These are phyloP conservation scores for Talaromyces albobiverticillius DNA, from an alignment of 2,329 filamentous ascomycete genomes.

Conservation along the genomic window DNA sequence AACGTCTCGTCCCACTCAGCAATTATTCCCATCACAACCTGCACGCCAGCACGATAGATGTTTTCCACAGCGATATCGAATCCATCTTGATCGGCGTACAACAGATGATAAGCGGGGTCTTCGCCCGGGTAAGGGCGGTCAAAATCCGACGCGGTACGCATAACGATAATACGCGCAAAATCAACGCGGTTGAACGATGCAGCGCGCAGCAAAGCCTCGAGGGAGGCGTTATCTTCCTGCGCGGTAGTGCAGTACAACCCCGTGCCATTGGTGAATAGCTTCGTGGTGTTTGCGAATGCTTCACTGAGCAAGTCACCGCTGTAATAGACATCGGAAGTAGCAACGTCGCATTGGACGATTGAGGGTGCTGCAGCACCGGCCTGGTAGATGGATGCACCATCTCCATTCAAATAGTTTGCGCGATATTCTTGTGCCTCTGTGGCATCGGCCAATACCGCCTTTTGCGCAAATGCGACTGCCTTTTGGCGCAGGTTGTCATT, in stretches of 20 bases:
- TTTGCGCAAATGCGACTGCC: constrained; percentile 51
- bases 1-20: constrained; percentile 60
- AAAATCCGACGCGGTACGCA: constrained; percentile 69
- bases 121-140: constrained; percentile 63
- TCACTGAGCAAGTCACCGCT: constrained; percentile 59
- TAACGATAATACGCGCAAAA: constrained; percentile 64
- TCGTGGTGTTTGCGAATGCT: constrained; percentile 64
- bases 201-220: constrained; percentile 63
- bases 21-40: constrained; percentile 64
- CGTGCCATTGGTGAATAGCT: constrained; percentile 64
- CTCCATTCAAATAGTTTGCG: constrained; percentile 43
- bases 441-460: constrained; percentile 54
- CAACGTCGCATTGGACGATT: constrained; percentile 64
- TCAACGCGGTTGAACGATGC: constrained; percentile 59
- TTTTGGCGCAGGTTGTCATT: constrained; percentile 57
- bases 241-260: constrained; percentile 68
- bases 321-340: constrained; percentile 71
- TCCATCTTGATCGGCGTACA: constrained; percentile 59
- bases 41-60: constrained; percentile 63
- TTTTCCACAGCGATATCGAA: constrained; percentile 64
- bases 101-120: constrained; percentile 58
- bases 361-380: constrained; percentile 49
- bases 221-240: constrained; percentile 69
- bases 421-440: constrained; percentile 53
- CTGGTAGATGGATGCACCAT: constrained; percentile 32